A percentile compares a stretch with the other conserved stretches of the same genome.
Conservation (phyloP, 169 alveolate genomes). For the Plasmodium malariae region DNA sequence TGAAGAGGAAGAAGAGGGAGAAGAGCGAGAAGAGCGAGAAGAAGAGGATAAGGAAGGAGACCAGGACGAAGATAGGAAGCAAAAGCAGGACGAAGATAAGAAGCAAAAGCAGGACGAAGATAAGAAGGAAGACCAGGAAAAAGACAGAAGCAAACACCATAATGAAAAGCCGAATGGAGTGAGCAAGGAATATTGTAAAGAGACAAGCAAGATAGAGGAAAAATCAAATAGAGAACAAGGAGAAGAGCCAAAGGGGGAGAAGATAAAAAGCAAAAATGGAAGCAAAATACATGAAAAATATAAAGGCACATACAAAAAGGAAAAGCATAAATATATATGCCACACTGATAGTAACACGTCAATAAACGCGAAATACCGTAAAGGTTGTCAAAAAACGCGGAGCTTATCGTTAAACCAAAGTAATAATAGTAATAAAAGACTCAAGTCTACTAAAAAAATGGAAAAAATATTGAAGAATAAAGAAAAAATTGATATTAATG, state of each 20-base stretch:
- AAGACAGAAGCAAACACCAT: too few species aligned
- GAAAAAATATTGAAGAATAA: not conserved
- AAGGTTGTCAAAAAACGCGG: not conserved
- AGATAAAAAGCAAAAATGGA: not conserved
- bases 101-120: too few species aligned
- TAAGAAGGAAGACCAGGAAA: too few species aligned
- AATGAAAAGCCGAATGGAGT: not conserved
- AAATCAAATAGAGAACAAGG: not conserved
- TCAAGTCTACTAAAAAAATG: not conserved
- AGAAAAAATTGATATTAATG: conserved; percentile 26
- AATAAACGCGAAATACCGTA: not conserved
- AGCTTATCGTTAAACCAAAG: conserved; percentile 12
- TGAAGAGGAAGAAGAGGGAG: not conserved
- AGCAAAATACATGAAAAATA: not conserved
- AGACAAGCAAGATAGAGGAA: not conserved
- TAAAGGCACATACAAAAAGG: not conserved
- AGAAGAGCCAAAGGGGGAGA: not conserved
- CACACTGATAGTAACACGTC: not conserved
- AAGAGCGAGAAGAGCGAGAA: not conserved
- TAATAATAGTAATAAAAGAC: conserved; percentile 9
- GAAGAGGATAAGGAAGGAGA: not conserved
- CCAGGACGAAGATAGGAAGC: too few species aligned
- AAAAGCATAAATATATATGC: too few species aligned
- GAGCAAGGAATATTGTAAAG: not conserved
- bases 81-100: too few species aligned